Conservation (phyloP, 805 yeast species). For the Kodamaea restingae region DNA sequence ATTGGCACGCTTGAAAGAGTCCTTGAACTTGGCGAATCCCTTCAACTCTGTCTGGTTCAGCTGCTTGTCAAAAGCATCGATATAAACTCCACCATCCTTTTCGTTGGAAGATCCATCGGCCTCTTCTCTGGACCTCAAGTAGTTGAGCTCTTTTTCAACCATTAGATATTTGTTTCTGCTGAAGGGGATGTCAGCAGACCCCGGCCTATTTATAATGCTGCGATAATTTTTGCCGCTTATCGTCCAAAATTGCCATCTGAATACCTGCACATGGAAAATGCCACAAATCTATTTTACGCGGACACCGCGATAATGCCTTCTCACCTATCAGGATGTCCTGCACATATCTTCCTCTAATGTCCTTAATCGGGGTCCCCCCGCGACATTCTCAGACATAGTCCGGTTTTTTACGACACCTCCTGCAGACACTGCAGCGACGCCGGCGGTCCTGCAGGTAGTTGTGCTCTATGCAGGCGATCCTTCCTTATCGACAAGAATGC, state of each 20-base stretch:
- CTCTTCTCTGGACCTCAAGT: conserved; percentile 35
- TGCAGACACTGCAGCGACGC: not conserved
- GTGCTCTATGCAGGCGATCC: too few relatives aligned
- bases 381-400: too few relatives aligned
- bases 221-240: not conserved
- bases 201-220: not conserved
- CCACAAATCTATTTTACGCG: too few relatives aligned
- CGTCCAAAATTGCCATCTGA: not conserved
- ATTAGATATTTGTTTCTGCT: conserved; percentile 12
- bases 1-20: conserved; percentile 31
- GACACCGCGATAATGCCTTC: not conserved
- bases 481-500: not conserved
- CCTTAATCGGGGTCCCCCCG: too few relatives aligned
- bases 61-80: conserved; percentile 27
- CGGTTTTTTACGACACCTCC: not conserved
- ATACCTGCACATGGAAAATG: not conserved
- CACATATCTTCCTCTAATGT: too few relatives aligned
- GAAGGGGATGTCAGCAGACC: not conserved
- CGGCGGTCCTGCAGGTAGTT: not conserved
- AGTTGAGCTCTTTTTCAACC: conserved; percentile 41
- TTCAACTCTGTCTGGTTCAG: conserved; percentile 13
- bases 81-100: conserved; percentile 36
- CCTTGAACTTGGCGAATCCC: conserved; percentile 21
- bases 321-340: not conserved
- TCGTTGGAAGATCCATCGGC: conserved; percentile 32